Evolutionary conservation across 257 asterid species (phyloP), one percentile per base, ranked within the genome.

Genomic region (Forsythia suspensa): DNA sequence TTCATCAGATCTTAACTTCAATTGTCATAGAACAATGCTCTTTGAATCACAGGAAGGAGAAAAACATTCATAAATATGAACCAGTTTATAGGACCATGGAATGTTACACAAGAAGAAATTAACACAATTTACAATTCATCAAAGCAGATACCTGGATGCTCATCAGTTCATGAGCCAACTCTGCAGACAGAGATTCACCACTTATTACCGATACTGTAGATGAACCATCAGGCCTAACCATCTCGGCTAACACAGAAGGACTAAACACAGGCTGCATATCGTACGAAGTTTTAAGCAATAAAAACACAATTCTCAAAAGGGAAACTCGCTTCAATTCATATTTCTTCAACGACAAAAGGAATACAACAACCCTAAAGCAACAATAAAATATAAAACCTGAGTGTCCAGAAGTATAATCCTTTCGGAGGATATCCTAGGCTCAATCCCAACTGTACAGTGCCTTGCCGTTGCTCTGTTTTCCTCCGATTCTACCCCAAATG

Each of bases 371-470:
- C 39, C 72, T 69, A 37, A 75, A 18, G 44, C 46, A 8, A 38
- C 69, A 44, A 77, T 21, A 70, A 24, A 76, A 61, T 39, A 66
- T 52, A 36, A 42, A 79, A 94, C 98, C 97, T 94, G 99, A 24
- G 99, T 90, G 79, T 95, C 99, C 36, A 95, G 97, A 76, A 95
- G 97, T 79, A 95, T 93, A 84, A 93, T 90, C 82, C 97, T 88
- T 81, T 95, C 99, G 2, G 97, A 82, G 61, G 98, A 86, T 75
- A 92, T 87, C 74, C 99, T 87, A 65, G 99, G 97, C 84, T 95
- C 99, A 65, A 95, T 91, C 63, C 99, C 98, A 73, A 77, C 85
- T 5, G 99, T 95, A 71, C 90, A 89, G 84, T 95, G 99, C 86
- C 88, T 92, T 7, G 97, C 91, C 94, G 86, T 84, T 71, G 92